These are phyloP conservation scores for Ruellia speciosa DNA, from an alignment of 305 asterid species.

Conservation along the genomic window DNA sequence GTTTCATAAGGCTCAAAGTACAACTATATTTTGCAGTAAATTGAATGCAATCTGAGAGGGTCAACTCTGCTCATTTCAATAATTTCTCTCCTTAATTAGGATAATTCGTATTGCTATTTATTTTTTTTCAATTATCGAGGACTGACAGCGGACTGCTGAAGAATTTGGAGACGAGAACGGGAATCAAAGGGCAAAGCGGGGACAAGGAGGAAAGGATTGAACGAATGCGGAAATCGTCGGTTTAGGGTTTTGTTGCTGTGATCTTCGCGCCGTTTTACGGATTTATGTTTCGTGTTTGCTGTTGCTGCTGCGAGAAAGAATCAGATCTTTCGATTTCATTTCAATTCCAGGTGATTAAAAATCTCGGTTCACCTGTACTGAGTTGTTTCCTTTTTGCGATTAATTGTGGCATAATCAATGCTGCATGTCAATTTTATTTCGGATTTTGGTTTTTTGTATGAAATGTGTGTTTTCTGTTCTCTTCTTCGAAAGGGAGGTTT, in stretches of 20 bases:
- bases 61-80: conserved; percentile 21
- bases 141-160: conserved; percentile 19
- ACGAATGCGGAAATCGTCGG: not conserved
- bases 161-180: conserved; percentile 5
- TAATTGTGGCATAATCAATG: no score
- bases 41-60: conserved; percentile 19
- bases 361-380: no score
- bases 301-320: not conserved
- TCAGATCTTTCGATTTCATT: conserved; percentile 24
- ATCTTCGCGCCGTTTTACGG: conserved; percentile 16
- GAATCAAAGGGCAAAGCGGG: not conserved
- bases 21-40: conserved; percentile 22
- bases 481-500: no score
- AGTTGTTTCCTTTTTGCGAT: no score
- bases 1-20: not conserved
- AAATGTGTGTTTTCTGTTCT: no score
- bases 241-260: not conserved
- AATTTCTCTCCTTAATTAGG: not conserved
- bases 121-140: not conserved
- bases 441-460: no score
- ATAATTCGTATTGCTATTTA: no score
- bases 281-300: not conserved
- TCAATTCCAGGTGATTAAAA: conserved; percentile 26
- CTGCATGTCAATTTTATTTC: no score
- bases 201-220: not conserved